phyloP scores from a whole-genome alignment of 768 basidiomycete species.

The Naematelia encephala region DNA sequence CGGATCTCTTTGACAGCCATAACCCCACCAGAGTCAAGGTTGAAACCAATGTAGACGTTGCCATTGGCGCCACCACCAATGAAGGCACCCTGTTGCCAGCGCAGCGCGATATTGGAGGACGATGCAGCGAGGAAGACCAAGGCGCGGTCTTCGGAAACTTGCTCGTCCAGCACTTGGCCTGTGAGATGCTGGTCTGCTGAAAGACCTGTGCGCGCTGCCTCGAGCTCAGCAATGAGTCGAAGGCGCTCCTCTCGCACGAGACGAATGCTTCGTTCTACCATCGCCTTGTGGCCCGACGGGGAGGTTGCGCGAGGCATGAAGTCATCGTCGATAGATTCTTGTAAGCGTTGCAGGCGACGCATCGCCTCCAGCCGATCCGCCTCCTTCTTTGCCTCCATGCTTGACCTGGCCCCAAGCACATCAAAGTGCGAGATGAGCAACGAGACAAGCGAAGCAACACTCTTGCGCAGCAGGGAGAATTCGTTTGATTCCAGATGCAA shows the following conservation, averaged over 20 bases:
- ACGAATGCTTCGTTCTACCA: constrained; percentile 60
- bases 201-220: constrained; percentile 61
- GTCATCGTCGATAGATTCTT: constrained; percentile 54
- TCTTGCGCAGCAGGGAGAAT: constrained; percentile 82
- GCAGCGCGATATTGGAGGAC: constrained; percentile 89
- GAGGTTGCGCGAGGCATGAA: constrained; percentile 40
- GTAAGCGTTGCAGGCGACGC: constrained; percentile 54
- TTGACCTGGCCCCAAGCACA: constrained; percentile 90
- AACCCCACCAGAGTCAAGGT: constrained; percentile 87
- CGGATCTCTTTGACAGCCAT: constrained; percentile 99
- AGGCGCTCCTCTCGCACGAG: constrained; percentile 72
- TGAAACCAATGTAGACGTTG: constrained; percentile 98
- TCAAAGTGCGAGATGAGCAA: constrained; percentile 97
- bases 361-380: constrained; percentile 70
- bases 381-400: constrained; percentile 79
- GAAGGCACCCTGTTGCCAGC: constrained; percentile 97
- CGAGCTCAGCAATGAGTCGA: constrained; percentile 58
- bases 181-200: constrained; percentile 70
- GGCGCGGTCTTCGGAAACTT: constrained; percentile 88
- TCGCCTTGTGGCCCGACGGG: constrained; percentile 18
- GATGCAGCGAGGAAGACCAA: constrained; percentile 91
- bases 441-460: constrained; percentile 93
- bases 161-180: constrained; percentile 90
- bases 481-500: constrained; percentile 81
- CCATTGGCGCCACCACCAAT: constrained; percentile 99